A percentile compares a stretch with the other conserved stretches of the same genome.
Evolutionary conservation across 257 asterid species (phyloP).

Genomic region (Penstemon newberryi): DNA sequence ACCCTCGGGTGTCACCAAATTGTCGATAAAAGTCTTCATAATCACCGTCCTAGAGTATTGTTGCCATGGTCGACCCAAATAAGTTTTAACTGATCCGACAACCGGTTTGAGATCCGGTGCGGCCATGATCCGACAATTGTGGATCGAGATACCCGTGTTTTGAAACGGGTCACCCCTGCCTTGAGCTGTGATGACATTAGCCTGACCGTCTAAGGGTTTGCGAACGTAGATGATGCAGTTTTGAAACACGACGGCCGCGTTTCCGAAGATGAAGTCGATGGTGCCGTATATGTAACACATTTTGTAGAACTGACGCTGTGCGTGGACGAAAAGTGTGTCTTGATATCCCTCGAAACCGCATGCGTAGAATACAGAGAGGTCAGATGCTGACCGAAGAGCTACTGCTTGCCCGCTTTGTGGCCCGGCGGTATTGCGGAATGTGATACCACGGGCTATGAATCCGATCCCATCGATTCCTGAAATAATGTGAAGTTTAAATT

Average conservation of each 20-base stretch:
- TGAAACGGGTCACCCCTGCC: slow-evolving; percentile 93
- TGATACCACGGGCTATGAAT: slow-evolving; percentile 82
- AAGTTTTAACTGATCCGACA: slow-evolving; percentile 39
- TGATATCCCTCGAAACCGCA: slow-evolving; percentile 87
- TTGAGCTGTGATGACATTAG: slow-evolving; percentile 76
- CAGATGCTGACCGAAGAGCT: slow-evolving; percentile 83
- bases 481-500: not conserved
- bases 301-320: slow-evolving; percentile 83
- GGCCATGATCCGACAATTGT: slow-evolving; percentile 51
- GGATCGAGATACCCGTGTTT: slow-evolving; percentile 84
- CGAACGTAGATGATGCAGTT: slow-evolving; percentile 73
- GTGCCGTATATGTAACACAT: slow-evolving; percentile 71
- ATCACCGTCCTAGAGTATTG: slow-evolving; percentile 67
- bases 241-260: slow-evolving; percentile 80
- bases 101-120: slow-evolving; percentile 64
- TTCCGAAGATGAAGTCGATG: slow-evolving; percentile 83
- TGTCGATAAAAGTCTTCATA: slow-evolving; percentile 54
- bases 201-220: slow-evolving; percentile 66
- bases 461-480: slow-evolving; percentile 77
- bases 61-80: slow-evolving; percentile 85
- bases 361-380: slow-evolving; percentile 73
- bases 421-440: slow-evolving; percentile 83
- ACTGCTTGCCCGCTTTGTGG: slow-evolving; percentile 72
- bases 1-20: slow-evolving; percentile 56
- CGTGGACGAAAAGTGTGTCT: slow-evolving; percentile 76